Percentiles rank a stretch among this genome's conserved stretches.
Evolutionary conservation across 2,329 filamentous ascomycete species (phyloP).

Genomic region (Clarireedia monteithiana): DNA sequence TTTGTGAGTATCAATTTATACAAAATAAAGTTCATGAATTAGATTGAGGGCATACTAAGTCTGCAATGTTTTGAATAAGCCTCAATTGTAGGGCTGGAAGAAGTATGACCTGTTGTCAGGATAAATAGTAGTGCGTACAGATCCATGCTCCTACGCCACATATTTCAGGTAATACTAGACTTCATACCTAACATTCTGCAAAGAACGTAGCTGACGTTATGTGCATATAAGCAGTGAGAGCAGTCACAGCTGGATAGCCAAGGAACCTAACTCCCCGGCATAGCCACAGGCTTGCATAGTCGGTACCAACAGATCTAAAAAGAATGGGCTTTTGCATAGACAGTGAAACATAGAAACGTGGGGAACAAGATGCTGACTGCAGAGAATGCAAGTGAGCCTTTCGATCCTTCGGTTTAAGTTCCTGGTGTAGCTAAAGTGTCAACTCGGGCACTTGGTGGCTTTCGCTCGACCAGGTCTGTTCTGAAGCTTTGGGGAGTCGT

Average conservation of each 20-base stretch:
- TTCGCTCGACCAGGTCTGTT: not conserved
- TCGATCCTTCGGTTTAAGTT: constrained; percentile 14
- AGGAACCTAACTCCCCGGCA: not conserved
- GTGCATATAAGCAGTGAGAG: not conserved
- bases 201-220: constrained; percentile 5
- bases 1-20: not conserved
- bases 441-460: not conserved
- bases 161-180: constrained; percentile 1
- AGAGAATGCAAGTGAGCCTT: constrained; percentile 14
- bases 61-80: not conserved
- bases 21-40: not conserved
- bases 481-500: too few species aligned
- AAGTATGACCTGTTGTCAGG: not conserved
- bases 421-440: not conserved
- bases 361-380: constrained; percentile 16
- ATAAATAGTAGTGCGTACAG: not conserved
- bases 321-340: not conserved
- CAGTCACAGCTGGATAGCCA: not conserved
- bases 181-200: not conserved
- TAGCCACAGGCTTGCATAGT: constrained; percentile 12
- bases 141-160: constrained; percentile 3
- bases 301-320: constrained; percentile 15
- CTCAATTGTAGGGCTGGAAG: constrained; percentile 1
- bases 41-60: not conserved
- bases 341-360: constrained; percentile 10